A percentile compares a stretch with the other conserved stretches of the same genome.
Conservation (phyloP, 371 early-diverging fungal genomes). For the Rhizomucor pusillus region DNA sequence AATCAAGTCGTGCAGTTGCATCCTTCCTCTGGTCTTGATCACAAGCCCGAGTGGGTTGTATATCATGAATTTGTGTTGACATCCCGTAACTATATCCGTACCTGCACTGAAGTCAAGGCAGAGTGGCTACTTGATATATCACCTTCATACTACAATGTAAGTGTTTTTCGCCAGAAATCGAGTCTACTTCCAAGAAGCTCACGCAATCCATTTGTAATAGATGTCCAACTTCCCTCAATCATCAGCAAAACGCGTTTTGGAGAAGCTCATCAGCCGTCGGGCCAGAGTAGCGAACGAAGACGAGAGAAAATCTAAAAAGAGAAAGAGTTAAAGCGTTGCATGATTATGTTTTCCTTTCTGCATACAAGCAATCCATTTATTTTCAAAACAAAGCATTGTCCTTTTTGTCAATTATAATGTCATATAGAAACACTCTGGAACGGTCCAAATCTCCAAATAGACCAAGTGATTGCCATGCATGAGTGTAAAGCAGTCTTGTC, state of each 20-base stretch:
- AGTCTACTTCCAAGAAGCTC: background rate
- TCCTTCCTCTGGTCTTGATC: slow-evolving; percentile 84
- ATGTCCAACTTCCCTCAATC: slow-evolving; percentile 87
- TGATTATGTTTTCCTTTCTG: too few relatives aligned
- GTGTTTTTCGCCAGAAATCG: background rate
- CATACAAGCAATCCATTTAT: too few relatives aligned
- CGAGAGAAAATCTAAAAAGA: slow-evolving; percentile 28
- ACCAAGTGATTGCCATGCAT: too few relatives aligned
- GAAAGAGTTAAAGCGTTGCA: slow-evolving; percentile 24
- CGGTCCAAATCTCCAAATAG: too few relatives aligned
- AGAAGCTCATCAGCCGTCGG: slow-evolving; percentile 46
- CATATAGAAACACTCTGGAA: too few relatives aligned
- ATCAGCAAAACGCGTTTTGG: slow-evolving; percentile 84
- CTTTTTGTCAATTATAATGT: too few relatives aligned
- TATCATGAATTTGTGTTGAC: slow-evolving; percentile 99
- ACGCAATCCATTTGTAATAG: slow-evolving; percentile 50
- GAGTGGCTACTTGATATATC: slow-evolving; percentile 93
- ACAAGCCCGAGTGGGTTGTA: slow-evolving; percentile 95
- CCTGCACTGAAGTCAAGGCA: slow-evolving; percentile 83
- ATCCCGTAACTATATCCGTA: slow-evolving; percentile 92
- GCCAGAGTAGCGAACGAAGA: slow-evolving; percentile 32
- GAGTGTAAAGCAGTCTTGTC: too few relatives aligned
- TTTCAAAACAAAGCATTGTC: too few relatives aligned
- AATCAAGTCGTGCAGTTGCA: slow-evolving; percentile 96
- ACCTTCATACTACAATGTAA: slow-evolving; percentile 67